Base-by-base conservation (phyloP, 805 yeast genomes). In the Yamadazyma laniorum region DNA sequence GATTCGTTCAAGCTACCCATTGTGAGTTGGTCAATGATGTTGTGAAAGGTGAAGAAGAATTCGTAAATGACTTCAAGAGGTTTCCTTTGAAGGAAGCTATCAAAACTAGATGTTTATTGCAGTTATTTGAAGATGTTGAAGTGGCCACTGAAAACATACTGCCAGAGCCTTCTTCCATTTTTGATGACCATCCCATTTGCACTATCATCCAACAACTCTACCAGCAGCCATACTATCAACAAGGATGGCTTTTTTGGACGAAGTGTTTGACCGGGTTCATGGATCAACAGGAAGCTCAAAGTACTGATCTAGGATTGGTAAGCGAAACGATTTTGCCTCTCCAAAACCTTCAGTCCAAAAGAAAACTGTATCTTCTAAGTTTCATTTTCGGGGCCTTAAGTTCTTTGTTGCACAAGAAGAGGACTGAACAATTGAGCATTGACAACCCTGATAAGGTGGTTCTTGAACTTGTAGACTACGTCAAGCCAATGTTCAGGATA, bases 1-100 rank as follows among this genome's bases (percentile, higher is more conserved):
- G 66, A 43, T 79, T 85, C 47, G 58, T 82, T 15, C 58, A 70
- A 6, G 44, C 61, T 6, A 68, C 72, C 17, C 76, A 29, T 18
- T 13, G 23, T 3, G 25, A 26, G 8, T 6, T n/a, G n/a, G 18
- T 34, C 8, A 17, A 19, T 14, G 32, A 15, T 7, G 22, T 9
- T 15, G 5, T 28, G 6, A 27, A 21, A 5, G 15, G 8, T 5
- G 8, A 19, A 14, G 25, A 19, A 15, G 13, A 26, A 26, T 7
- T 13, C 7, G 15, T 26, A n/a, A 7, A n/a, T 7, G 29, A 26
- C 7, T 13, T 26, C 15, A 13, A 26, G 7, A 13, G 6, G 13
- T 7, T 18, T 15, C 14, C 25, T 18, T 6, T 26, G 17, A 12
- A 25, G 8, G 32, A 8, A 4, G 23, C 35, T 5, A 5, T 30